Base-by-base conservation (phyloP, 192 early-diverging fungal genomes). In the Rhizophagus sp. region DNA sequence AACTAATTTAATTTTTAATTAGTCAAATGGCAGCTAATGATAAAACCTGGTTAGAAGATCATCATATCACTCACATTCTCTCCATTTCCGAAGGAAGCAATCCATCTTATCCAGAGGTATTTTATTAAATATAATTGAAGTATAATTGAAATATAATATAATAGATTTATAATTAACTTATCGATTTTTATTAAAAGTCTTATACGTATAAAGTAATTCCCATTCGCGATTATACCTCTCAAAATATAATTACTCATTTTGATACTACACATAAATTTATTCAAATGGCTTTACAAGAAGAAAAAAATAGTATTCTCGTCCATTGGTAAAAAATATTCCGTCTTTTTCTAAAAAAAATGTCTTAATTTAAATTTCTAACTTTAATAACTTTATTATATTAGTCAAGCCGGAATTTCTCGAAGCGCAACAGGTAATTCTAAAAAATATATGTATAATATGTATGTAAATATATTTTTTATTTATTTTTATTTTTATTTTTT, bases 11-110 rank as follows among this genome's bases (percentile, higher is more conserved):
- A 30, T 30, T 41, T 41, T 6, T 41, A 36, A 41, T n/a, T 52
- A 78, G 76, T 25, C 13, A 22, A 13, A 27, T 68, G 41, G 63
- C 76, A 34, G 76, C 76, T 17, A 41, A n/a, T 33, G 76, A 78
- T 68, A 78, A 33, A 52, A 65, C 44, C 19, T 78, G 76, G 76
- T 34, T 78, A 11, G 22, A 22, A 11, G 64, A 78, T 34, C 63
- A 78, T 57, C 41, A 69, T 1, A 68, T 78, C 34, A 78, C 76
- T 11, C 76, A 78, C 33, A 78, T 78, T 68, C 76, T 78, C 7
- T 52, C 76, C 2, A 5, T 78, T 50, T 3, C 65, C 1, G 27
- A 47, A 17, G 24, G 36, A 30, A 3, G 34, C 22, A 6, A 17
- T 3, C 76, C 64, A 34, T 2, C 33, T 22, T 68, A 47, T 68